Percentiles rank a stretch among this genome's conserved stretches.
phyloP scores from a whole-genome alignment of 768 basidiomycete genomes.

The Macrolepiota fuliginosa region DNA sequence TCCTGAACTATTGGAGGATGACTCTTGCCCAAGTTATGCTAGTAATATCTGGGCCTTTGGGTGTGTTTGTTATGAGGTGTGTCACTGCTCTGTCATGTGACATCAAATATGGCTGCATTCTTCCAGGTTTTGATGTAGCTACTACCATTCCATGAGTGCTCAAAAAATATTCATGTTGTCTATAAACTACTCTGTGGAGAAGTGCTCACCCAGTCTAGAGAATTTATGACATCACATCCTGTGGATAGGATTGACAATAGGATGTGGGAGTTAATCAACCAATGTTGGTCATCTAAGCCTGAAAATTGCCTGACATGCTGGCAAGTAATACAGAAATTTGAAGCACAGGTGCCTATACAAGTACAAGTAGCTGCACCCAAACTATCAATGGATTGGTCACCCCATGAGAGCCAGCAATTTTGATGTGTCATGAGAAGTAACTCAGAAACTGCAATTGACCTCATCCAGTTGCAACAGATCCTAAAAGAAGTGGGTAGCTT shows the following conservation, averaged over 20 bases:
- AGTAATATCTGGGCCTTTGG: constrained; percentile 19
- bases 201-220: background rate
- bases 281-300: background rate
- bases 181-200: background rate
- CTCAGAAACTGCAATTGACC: background rate
- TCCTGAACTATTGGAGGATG: constrained; percentile 14
- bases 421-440: background rate
- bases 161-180: background rate
- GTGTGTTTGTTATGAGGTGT: constrained; percentile 18
- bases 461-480: background rate
- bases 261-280: background rate
- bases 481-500: background rate
- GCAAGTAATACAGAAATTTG: background rate
- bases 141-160: background rate
- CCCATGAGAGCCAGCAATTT: background rate
- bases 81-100: background rate
- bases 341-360: background rate
- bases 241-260: background rate
- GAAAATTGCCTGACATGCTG: background rate
- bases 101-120: background rate
- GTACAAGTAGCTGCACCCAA: background rate
- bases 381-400: background rate
- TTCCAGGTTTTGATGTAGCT: background rate
- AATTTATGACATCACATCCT: too few relatives aligned
- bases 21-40: background rate